Evolutionary conservation across 2,329 filamentous ascomycete species (phyloP), one percentile per base, ranked within the genome.

Genomic region (Pyricularia grisea): DNA sequence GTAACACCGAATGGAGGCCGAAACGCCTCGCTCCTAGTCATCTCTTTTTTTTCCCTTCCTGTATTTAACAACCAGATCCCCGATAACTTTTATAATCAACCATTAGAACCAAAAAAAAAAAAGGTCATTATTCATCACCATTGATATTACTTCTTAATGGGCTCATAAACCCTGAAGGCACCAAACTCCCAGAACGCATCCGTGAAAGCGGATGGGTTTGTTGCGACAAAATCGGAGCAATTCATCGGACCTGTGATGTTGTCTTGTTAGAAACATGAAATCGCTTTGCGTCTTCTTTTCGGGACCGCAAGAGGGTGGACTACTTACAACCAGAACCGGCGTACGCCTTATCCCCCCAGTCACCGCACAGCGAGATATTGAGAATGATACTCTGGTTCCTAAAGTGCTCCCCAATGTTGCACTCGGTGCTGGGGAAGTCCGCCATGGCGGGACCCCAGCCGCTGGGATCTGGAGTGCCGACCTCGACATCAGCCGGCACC

Each of bases 161-260:
- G 77, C 71, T 81, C 77, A 74, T 88, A 90, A 2, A 90, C 82
- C 71, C 85, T 79, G 71, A 90, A 89, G 11, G 79, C 76, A 2
- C 83, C 85, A 78, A 90, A 89, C 77, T 87, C 87, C 89, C 85
- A 92, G 74, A 82, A 91, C 1, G 85, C 89, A 74, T 86, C 82
- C 63, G 78, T 80, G 75, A 87, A 91, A 1, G 78, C 84, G 25
- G 74, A 77, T 25, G 83, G 87, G 72, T 87, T 84, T 68, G 84
- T 85, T 6, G 87, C 83, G 9, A 90, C 87, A 71, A 81, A 86
- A 67, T 86, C 81, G 3, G 79, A 79, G 74, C 88, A 90, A 69
- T 82, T 87, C 27, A 80, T 82, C 0, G 86, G 82, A 73, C 66
- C 66, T 67, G 28, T 64, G 27, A 12, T 27, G 12, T 67, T 58